Evolutionary conservation across 352 stramenopile species (phyloP), one percentile per base, ranked within the genome.

Genomic region (Pythium oligandrum): DNA sequence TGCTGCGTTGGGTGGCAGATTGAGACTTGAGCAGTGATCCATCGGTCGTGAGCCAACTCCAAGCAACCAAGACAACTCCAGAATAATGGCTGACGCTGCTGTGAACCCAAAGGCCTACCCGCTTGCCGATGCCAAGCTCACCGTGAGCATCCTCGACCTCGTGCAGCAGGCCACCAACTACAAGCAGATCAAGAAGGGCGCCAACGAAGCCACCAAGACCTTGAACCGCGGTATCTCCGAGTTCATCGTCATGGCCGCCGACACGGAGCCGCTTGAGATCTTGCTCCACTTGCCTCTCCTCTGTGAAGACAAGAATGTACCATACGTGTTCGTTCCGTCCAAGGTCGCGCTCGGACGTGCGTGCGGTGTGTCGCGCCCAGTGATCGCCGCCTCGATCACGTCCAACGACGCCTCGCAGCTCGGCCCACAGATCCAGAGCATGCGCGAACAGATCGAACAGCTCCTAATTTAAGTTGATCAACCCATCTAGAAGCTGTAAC

Each of bases 111-210:
- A 99, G 86, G 96, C 96, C 40, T 99, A 98, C 77, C 97, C 96
- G 56, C 85, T 99, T 39, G 95, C 96, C 43, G 96, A 98, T 71
- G 94, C 96, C 50, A 97, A 99, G 68, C 85, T 99, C 47, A 99
- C 97, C 12, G 96, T 99, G 53, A 97, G 88, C 53, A 98, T 99
- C 63, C 85, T 99, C 52, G 97, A 99, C 74, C 79, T 99, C 53
- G 90, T 99, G 48, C 97, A 99, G 77, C 97, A 99, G 71, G 96
- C 96, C 40, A 96, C 92, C 63, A 99, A 99, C 80, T 99, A 99
- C 92, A 99, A 99, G 88, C 97, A 99, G 79, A 98, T 99, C 64
- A 99, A 99, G 81, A 99, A 99, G 84, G 97, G 98, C 51, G 98
- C 97, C 53, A 99, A 99, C 82, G 98, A 99, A 68, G 97, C 97